phyloP scores from a whole-genome alignment of 768 basidiomycete species.

The Naematelia encephala region DNA sequence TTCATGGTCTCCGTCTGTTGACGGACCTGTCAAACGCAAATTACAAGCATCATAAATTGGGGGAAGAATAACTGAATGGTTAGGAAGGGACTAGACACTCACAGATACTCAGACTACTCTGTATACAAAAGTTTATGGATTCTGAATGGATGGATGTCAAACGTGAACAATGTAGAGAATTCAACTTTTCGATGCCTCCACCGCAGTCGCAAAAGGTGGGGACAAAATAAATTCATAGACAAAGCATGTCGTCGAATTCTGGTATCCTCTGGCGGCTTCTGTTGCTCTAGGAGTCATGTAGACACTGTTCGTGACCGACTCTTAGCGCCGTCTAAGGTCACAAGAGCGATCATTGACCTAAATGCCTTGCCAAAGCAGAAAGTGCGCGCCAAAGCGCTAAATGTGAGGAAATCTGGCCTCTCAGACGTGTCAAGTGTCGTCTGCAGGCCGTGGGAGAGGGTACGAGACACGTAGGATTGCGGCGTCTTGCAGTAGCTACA shows the following conservation, averaged over 20 bases:
- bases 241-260: neutral
- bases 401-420: too few species aligned
- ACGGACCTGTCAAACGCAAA: constrained; percentile 37
- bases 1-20: constrained; percentile 21
- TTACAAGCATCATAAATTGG: constrained; percentile 37
- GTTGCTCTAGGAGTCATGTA: too few species aligned
- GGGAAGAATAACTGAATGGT: neutral
- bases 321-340: too few species aligned
- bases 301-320: too few species aligned
- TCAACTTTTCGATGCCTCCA: neutral
- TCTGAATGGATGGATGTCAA: too few species aligned
- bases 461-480: constrained; percentile 38
- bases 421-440: constrained; percentile 9
- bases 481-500: constrained; percentile 41
- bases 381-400: too few species aligned
- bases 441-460: constrained; percentile 34
- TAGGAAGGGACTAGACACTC: too few species aligned
- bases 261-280: neutral
- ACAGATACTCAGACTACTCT: too few species aligned
- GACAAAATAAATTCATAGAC: neutral
- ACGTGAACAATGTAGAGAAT: too few species aligned
- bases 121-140: too few species aligned
- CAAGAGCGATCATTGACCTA: too few species aligned
- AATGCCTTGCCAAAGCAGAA: too few species aligned
- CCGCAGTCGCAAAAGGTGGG: neutral